Evolutionary conservation across 2,329 filamentous ascomycete genomes (phyloP), one percentile per base, ranked within the genome.

Genomic region (Hypoxylon sp.): DNA sequence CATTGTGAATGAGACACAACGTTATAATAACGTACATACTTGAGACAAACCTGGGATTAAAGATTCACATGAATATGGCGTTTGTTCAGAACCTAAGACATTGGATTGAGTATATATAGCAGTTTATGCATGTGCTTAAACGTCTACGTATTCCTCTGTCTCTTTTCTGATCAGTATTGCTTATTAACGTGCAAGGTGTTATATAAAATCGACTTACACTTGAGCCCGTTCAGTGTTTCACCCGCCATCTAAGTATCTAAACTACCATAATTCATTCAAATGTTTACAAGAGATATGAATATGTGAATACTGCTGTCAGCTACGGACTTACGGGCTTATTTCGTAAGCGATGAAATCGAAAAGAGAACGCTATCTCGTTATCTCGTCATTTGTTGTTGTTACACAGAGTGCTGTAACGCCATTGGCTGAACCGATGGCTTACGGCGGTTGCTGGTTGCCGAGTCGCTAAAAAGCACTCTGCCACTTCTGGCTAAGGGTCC

Each of bases 361-460:
- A 55, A 29, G 52, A 15, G 17, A 37, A 19, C 3, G 42, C 17
- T 13, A 61, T 62, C 42, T 32, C 32, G 42, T 27, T 13, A 61
- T 62, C 42, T 32, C 32, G 53, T 50, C 24, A 51, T 60, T 56
- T 70, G 65, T 68, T 70, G 44, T 65, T 60, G 57, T 70, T 32
- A 47, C 39, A 65, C 64, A 39, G 21, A 47, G 27, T 55, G 21
- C 29, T 31, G 24, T 19, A n/a, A 8, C 19, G 5, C 39, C 2
- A 69, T 67, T 67, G 64, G 67, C 37, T 52, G 6, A 39, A 42
- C 48, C 27, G n/a, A 29, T 48, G 32, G 31, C 31, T 57, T 29
- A 56, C 39, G 39, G 52, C 24, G n/a, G 57, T 57, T 61, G 53
- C 44, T 61, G 32, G 54, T 53, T 56, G 39, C 8, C 17, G 8